A percentile compares a stretch with the other conserved stretches of the same genome.
Conservation (phyloP, 176 grass and related monocot species). For the Tuctoria greenei region DNA sequence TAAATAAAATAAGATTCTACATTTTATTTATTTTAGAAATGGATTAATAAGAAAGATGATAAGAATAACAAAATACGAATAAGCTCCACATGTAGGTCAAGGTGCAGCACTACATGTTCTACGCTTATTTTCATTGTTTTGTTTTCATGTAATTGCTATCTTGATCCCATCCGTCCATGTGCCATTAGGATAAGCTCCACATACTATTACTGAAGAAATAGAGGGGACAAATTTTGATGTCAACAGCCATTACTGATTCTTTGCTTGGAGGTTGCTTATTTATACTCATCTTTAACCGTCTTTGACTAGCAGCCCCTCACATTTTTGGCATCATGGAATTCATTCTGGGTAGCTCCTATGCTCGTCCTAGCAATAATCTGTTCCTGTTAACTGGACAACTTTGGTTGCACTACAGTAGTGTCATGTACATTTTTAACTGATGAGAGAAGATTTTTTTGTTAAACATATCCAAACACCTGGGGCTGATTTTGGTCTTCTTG, state of each 20-base stretch:
- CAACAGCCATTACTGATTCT: not conserved
- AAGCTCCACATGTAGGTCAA: no score
- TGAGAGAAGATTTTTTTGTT: not conserved
- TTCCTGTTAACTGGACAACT: not conserved
- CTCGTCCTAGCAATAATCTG: not conserved
- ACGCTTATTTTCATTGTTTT: not conserved
- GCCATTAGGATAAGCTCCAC: not conserved
- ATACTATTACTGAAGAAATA: not conserved
- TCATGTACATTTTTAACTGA: not conserved
- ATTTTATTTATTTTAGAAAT: no score
- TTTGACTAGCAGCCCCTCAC: not conserved
- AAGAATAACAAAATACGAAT: no score
- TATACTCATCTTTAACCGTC: not conserved
- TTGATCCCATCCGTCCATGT: not conserved
- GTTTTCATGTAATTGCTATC: not conserved
- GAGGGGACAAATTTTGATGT: not conserved
- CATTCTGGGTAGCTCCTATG: not conserved
- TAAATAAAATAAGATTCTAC: no score
- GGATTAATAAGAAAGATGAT: no score
- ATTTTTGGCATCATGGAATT: not conserved
- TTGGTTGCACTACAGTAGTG: not conserved
- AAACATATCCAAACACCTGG: not conserved
- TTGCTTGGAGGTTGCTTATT: not conserved
- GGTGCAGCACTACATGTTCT: not conserved
- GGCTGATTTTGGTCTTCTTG: slow-evolving; percentile 30